Evolutionary conservation across 2,329 filamentous ascomycete genomes (phyloP).

Genomic region (Alternaria conjuncta): DNA sequence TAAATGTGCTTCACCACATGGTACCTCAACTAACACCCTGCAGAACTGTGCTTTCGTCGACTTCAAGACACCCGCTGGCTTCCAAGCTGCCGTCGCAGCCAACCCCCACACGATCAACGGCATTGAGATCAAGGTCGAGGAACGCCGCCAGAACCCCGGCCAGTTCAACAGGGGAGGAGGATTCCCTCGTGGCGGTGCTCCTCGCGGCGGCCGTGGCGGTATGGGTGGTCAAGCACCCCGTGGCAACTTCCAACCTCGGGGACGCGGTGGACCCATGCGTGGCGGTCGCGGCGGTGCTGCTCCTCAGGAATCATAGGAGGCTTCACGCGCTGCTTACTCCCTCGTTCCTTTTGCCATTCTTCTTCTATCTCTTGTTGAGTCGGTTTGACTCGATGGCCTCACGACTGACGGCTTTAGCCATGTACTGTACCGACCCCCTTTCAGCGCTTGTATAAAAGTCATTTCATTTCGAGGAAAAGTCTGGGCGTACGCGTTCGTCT

Average conservation of each 20-base stretch:
- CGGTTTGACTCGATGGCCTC: slow-evolving; percentile 22
- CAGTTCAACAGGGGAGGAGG: slow-evolving; percentile 42
- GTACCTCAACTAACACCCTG: slow-evolving; percentile 20
- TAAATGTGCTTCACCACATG: not conserved
- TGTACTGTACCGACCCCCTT: slow-evolving; percentile 45
- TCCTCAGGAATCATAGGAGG: slow-evolving; percentile 43
- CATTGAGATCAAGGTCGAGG: slow-evolving; percentile 85
- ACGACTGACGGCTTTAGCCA: slow-evolving; percentile 48
- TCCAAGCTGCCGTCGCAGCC: slow-evolving; percentile 79
- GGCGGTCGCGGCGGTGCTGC: slow-evolving; percentile 54
- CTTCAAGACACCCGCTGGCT: slow-evolving; percentile 80
- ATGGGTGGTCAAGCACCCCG: slow-evolving; percentile 63
- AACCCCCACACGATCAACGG: slow-evolving; percentile 87
- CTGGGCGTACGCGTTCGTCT: slow-evolving; percentile 39
- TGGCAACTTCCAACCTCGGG: slow-evolving; percentile 73
- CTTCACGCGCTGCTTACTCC: not conserved
- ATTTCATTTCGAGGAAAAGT: slow-evolving; percentile 45
- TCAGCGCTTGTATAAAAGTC: slow-evolving; percentile 49
- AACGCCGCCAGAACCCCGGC: slow-evolving; percentile 70
- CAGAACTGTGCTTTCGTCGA: slow-evolving; percentile 98
- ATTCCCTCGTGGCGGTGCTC: slow-evolving; percentile 51
- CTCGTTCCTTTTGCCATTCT: slow-evolving; percentile 11
- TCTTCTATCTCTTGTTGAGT: slow-evolving; percentile 21
- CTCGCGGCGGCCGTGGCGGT: slow-evolving; percentile 70
- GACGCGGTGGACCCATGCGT: slow-evolving; percentile 67